phyloP scores from a whole-genome alignment of 305 asterid species.

The Withania somnifera region DNA sequence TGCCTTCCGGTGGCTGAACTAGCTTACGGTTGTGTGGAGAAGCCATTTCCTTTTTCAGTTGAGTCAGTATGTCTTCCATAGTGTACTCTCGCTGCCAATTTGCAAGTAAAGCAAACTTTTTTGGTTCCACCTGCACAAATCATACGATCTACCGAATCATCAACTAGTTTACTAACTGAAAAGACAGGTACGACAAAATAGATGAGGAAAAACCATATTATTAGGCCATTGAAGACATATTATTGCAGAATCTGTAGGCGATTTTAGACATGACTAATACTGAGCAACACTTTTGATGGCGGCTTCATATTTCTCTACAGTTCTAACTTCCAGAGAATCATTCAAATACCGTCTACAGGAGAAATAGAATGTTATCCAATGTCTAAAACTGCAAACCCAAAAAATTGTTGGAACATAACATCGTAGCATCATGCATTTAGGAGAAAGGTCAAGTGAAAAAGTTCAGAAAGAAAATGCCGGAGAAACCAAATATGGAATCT shows the following conservation, averaged over 20 bases:
- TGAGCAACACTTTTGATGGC: not conserved
- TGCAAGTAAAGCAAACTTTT: slow-evolving; percentile 38
- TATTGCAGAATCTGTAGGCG: not conserved
- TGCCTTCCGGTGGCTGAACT: slow-evolving; percentile 68
- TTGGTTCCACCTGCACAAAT: slow-evolving; percentile 41
- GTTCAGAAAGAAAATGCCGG: not conserved
- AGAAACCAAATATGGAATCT: not conserved
- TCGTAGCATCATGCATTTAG: not conserved
- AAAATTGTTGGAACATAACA: not conserved
- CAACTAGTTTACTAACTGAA: not conserved
- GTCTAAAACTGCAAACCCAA: not conserved
- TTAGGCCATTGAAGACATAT: not conserved
- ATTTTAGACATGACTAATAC: not conserved
- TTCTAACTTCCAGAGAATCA: not conserved
- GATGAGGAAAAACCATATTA: not conserved
- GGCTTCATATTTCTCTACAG: not conserved
- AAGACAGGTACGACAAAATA: not conserved
- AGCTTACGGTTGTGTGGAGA: slow-evolving; percentile 56
- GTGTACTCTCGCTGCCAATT: slow-evolving; percentile 62
- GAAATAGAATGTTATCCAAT: not conserved
- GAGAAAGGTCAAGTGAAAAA: not conserved
- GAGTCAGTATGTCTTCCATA: slow-evolving; percentile 53
- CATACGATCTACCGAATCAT: not conserved
- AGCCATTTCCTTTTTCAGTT: slow-evolving; percentile 64
- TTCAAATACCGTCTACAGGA: not conserved